These are phyloP conservation scores for Phytophthora lateralis DNA, from an alignment of 352 stramenopile species.

Conservation along the genomic window DNA sequence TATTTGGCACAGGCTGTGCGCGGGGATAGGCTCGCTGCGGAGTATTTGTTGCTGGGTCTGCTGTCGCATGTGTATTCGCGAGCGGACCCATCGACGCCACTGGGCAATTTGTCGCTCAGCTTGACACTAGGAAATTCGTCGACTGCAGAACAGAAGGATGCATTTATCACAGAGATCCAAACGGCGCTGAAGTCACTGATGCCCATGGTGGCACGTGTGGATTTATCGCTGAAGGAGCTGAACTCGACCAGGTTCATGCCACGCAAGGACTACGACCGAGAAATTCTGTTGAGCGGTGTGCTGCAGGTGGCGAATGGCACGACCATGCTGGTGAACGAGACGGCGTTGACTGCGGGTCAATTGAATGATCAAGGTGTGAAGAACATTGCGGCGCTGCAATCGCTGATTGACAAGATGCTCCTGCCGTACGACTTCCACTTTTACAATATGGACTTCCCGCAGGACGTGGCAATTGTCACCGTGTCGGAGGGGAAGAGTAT, in stretches of 20 bases:
- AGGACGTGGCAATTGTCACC: constrained; percentile 70
- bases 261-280: constrained; percentile 80
- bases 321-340: constrained; percentile 73
- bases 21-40: constrained; percentile 59
- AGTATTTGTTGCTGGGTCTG: constrained; percentile 76
- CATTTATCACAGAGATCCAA: constrained; percentile 33
- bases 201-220: constrained; percentile 52
- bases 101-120: constrained; percentile 81
- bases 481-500: constrained; percentile 80
- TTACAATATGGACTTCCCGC: constrained; percentile 85
- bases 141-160: constrained; percentile 23
- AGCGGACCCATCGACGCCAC: constrained; percentile 58
- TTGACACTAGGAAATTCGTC: constrained; percentile 41
- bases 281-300: constrained; percentile 51
- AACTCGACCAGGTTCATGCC: constrained; percentile 70
- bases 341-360: constrained; percentile 59
- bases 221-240: constrained; percentile 67
- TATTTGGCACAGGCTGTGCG: constrained; percentile 47
- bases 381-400: constrained; percentile 75
- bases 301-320: constrained; percentile 77
- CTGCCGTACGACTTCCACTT: constrained; percentile 87
- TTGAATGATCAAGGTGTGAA: constrained; percentile 75
- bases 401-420: constrained; percentile 76
- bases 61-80: constrained; percentile 78
- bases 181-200: constrained; percentile 51